phyloP scores from a whole-genome alignment of 768 basidiomycete genomes.

The Boletus pseudopeckii region DNA sequence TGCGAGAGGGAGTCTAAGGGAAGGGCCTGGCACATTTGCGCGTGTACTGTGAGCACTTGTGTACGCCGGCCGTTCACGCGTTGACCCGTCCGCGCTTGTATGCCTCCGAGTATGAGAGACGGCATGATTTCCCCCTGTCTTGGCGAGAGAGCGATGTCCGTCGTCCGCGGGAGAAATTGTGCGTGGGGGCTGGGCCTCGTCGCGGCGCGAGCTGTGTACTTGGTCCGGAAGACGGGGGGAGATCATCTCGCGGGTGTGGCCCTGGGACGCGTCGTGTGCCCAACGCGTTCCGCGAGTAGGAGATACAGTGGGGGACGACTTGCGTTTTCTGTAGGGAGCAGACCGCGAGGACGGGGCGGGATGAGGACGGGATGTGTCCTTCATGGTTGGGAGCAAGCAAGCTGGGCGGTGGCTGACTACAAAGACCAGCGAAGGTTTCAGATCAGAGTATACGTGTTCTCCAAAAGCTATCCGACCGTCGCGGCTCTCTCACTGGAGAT shows the following conservation, averaged over 20 bases:
- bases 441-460: background rate
- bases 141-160: background rate
- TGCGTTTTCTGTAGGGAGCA: slow-evolving; percentile 21
- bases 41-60: slow-evolving; percentile 5
- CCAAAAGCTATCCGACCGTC: slow-evolving; percentile 7
- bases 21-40: slow-evolving; percentile 9
- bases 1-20: slow-evolving; percentile 15
- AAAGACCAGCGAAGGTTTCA: slow-evolving; percentile 4
- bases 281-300: slow-evolving; percentile 13
- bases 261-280: slow-evolving; percentile 8
- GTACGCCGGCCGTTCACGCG: slow-evolving; percentile 4
- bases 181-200: slow-evolving; percentile 3
- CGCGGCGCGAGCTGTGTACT: slow-evolving; percentile 3
- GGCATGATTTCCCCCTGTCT: slow-evolving; percentile 5
- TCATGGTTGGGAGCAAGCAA: slow-evolving; percentile 20
- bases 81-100: slow-evolving; percentile 3
- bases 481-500: background rate
- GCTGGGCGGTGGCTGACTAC: slow-evolving; percentile 18
- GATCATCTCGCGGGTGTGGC: background rate
- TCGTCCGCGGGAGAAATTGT: background rate
- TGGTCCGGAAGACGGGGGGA: slow-evolving; percentile 4
- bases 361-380: slow-evolving; percentile 21
- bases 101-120: slow-evolving; percentile 2
- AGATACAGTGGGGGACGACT: background rate
- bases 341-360: slow-evolving; percentile 4